Evolutionary conservation across 2,329 filamentous ascomycete genomes (phyloP), one percentile per base, ranked within the genome.

Genomic region (Magnaporthiopsis poae): DNA sequence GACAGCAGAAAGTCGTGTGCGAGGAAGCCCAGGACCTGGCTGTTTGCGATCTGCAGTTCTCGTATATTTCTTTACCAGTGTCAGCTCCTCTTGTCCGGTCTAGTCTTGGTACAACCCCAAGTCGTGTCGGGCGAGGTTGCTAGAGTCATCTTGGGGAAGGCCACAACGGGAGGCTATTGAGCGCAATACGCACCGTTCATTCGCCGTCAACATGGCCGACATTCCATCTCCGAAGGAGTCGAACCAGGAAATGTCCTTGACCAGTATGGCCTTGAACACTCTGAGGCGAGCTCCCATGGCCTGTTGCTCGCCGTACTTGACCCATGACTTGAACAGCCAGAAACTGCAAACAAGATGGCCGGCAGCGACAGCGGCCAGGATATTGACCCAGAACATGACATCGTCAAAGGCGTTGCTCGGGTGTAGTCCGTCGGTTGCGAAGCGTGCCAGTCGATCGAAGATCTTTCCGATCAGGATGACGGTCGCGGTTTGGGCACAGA

Each of bases 261-360:
- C 77, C n/a, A 96, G 74, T 52, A 98, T 78, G 2, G 84, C 84
- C 1, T 78, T 71, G 72, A 96, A 96, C 2, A 95, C 77, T 5
- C 77, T 79, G 21, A 82, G 79, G 5, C 92, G 84, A 8, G 87
- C 87, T 62, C 77, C 84, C 39, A 83, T 84, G 0, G 90, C 91
- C 70, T 96, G 91, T 2, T 91, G 72, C 75, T 97, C 93, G 18
- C 93, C 91, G 74, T 95, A 95, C 0, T 84, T 74, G 36, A 94
- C 80, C 87, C 93, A 97, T 0, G 85, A 75, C 1, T 82, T 81
- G 71, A 92, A 88, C 70, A 91, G 90, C 1, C 82, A 73, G 13
- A 52, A 18, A 3, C 85, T 84, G 70, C 90, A 88, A 21, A 88
- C 76, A 0, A 92, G 62, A 86, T 65, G 60, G 3, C 79, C 83